phyloP scores from a whole-genome alignment of 225 moss, liverwort and hornwort genomes.

The Physcomitrellopsis africana region DNA sequence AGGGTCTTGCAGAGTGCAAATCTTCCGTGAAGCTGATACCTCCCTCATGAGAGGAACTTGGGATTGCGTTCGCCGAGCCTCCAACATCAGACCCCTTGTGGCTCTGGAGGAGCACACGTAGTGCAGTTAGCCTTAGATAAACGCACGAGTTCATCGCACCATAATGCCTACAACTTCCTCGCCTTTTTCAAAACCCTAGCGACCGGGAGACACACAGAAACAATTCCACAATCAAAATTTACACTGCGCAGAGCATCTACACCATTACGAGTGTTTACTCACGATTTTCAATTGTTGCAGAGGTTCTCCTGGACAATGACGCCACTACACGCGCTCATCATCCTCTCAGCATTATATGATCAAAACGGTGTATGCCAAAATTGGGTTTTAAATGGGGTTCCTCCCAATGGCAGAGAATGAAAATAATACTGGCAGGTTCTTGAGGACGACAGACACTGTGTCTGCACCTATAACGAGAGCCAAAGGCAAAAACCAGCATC shows the following conservation, averaged over 20 bases:
- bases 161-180: background rate
- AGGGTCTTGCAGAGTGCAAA: conserved; percentile 53
- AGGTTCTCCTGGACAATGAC: too few species aligned
- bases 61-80: conserved; percentile 48
- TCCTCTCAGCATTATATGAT: too few species aligned
- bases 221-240: background rate
- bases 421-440: too few species aligned
- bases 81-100: conserved; percentile 55
- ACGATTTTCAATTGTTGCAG: too few species aligned
- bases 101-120: conserved; percentile 35
- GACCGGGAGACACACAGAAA: background rate
- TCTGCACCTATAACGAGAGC: too few species aligned
- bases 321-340: too few species aligned
- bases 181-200: background rate
- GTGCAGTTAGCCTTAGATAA: conserved; percentile 9
- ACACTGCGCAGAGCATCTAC: too few species aligned
- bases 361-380: too few species aligned
- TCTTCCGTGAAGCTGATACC: conserved; percentile 45
- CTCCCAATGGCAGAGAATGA: too few species aligned
- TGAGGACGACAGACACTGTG: too few species aligned
- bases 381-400: too few species aligned
- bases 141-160: background rate
- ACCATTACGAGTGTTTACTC: too few species aligned
- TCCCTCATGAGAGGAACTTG: conserved; percentile 60
- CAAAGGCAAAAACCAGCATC: conserved; percentile 7